These are phyloP conservation scores for Lolium multiflorum DNA, from an alignment of 176 grass and related monocot genomes.

Conservation along the genomic window DNA sequence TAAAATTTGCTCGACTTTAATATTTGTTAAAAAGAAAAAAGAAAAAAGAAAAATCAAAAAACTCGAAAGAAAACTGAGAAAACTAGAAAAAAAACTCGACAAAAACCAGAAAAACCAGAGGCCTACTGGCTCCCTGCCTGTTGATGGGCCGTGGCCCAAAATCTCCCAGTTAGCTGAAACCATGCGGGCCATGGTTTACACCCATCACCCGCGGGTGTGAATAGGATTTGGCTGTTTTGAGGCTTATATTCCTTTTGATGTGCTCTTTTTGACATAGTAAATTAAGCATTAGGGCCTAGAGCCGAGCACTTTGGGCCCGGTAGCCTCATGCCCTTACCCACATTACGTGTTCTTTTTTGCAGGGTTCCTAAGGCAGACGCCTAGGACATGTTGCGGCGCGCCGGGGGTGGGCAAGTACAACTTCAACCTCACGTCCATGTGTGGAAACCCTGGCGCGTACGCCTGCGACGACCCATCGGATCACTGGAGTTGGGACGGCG, in stretches of 20 bases:
- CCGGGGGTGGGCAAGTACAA: slow-evolving; percentile 64
- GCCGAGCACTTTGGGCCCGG: background rate
- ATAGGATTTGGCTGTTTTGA: too few species aligned
- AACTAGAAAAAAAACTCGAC: too few species aligned
- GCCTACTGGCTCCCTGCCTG: too few species aligned
- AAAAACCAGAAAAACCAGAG: too few species aligned
- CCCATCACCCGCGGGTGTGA: too few species aligned
- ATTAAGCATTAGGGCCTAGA: background rate
- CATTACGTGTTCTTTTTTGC: background rate
- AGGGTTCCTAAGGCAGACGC: slow-evolving; percentile 63
- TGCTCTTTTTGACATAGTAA: background rate
- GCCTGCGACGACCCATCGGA: slow-evolving; percentile 46
- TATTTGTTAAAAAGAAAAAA: too few species aligned
- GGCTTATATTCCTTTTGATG: background rate
- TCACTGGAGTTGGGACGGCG: slow-evolving; percentile 57
- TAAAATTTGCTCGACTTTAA: too few species aligned
- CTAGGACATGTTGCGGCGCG: slow-evolving; percentile 62
- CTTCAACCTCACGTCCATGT: slow-evolving; percentile 70
- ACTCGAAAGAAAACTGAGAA: too few species aligned
- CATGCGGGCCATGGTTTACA: too few species aligned
- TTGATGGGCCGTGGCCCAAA: too few species aligned
- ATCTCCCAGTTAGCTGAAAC: too few species aligned
- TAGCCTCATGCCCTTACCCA: background rate
- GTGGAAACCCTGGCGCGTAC: slow-evolving; percentile 55
- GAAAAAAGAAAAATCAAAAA: too few species aligned